These are phyloP conservation scores for Wickerhamiella infanticola DNA, from an alignment of 1,139 yeast genomes.

Conservation along the genomic window DNA sequence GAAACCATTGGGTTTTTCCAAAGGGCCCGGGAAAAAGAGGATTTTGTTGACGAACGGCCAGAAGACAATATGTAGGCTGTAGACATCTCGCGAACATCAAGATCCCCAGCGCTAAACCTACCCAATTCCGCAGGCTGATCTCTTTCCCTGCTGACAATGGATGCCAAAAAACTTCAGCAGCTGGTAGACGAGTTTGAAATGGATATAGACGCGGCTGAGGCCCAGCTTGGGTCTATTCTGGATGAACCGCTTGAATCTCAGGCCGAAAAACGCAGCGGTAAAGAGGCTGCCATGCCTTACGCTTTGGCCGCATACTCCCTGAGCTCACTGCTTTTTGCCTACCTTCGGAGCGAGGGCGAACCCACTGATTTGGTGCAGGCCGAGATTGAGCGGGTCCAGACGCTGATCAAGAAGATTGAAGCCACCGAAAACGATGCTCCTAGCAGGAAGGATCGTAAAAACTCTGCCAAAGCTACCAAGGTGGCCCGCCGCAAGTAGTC, in stretches of 20 bases:
- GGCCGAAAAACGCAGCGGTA: slow-evolving; percentile 16
- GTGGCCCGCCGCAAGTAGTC: background rate
- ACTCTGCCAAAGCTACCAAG: background rate
- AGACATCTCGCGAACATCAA: no score
- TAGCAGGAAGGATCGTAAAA: background rate
- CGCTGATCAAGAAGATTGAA: slow-evolving; percentile 49
- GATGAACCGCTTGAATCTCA: slow-evolving; percentile 17
- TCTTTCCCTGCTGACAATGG: background rate
- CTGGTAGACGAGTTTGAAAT: slow-evolving; percentile 18
- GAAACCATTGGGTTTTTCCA: no score
- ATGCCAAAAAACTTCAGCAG: slow-evolving; percentile 10
- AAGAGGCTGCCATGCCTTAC: slow-evolving; percentile 13
- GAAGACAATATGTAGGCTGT: no score
- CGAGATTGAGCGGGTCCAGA: slow-evolving; percentile 56
- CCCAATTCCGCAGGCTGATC: no score
- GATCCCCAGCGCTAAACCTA: no score
- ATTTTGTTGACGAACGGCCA: no score
- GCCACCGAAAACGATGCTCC: background rate
- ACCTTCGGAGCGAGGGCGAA: slow-evolving; percentile 44
- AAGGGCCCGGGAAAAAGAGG: no score
- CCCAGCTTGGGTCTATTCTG: slow-evolving; percentile 17
- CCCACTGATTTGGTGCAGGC: slow-evolving; percentile 50
- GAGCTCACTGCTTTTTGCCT: slow-evolving; percentile 34
- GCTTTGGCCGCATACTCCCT: slow-evolving; percentile 26
- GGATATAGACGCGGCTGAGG: slow-evolving; percentile 18